Percentiles rank a stretch among this genome's conserved stretches.
Evolutionary conservation across 2,329 filamentous ascomycete species (phyloP).

Genomic region (Cladosporium cucumerinum): DNA sequence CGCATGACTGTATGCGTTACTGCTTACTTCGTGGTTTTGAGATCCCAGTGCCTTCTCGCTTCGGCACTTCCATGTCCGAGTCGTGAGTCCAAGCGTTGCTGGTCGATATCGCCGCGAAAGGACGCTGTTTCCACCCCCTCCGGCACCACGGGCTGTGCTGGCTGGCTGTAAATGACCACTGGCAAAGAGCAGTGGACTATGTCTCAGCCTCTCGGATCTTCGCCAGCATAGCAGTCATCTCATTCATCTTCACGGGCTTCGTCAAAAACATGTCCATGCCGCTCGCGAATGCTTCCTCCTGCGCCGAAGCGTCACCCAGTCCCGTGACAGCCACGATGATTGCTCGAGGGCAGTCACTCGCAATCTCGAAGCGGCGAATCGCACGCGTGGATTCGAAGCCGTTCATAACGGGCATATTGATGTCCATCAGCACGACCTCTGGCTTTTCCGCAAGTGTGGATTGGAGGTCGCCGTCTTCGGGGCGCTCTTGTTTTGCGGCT

Average conservation of each 20-base stretch:
- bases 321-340: constrained; percentile 27
- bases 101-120: no score
- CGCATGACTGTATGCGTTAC: no score
- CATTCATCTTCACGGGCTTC: constrained; percentile 37
- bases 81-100: no score
- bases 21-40: no score
- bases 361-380: constrained; percentile 33
- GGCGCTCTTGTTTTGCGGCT: neutral
- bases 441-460: neutral
- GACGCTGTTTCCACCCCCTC: no score
- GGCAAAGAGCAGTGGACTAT: neutral
- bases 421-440: constrained; percentile 50
- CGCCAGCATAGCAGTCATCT: constrained; percentile 29
- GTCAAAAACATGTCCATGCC: constrained; percentile 34
- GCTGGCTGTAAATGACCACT: neutral
- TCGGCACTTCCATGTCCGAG: no score
- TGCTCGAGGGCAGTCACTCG: constrained; percentile 19
- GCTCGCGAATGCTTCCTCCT: constrained; percentile 27
- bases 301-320: constrained; percentile 20
- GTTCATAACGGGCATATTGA: constrained; percentile 34
- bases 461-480: neutral
- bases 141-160: neutral
- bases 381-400: constrained; percentile 35
- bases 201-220: neutral
- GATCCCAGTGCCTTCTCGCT: no score